Evolutionary conservation across 805 yeast species (phyloP).

Genomic region (Grigorovia yakushimaensis): DNA sequence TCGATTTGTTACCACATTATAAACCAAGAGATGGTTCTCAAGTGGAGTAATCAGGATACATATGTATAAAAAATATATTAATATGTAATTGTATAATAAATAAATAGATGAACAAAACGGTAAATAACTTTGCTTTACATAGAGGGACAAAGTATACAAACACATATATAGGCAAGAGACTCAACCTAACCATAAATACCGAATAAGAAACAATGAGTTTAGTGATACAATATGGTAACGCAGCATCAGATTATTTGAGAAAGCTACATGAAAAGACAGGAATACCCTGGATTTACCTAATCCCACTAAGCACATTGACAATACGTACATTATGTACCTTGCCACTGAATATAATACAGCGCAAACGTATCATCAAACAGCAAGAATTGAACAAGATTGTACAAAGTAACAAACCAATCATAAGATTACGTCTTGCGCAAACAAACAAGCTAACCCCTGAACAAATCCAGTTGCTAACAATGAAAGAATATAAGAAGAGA

Average conservation of each 20-base stretch:
- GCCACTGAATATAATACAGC: conserved; percentile 68
- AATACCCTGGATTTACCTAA: conserved; percentile 74
- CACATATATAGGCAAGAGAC: too few species aligned
- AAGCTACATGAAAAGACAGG: conserved; percentile 44
- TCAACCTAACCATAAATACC: too few species aligned
- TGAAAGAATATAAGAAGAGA: conserved; percentile 69
- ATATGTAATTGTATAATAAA: neutral
- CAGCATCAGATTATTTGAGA: conserved; percentile 19
- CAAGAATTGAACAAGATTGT: conserved; percentile 61
- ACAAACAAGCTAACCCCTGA: conserved; percentile 47
- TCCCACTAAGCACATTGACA: conserved; percentile 63
- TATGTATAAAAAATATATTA: neutral
- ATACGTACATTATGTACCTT: conserved; percentile 59
- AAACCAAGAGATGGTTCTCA: conserved; percentile 94
- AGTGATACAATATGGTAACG: conserved; percentile 9
- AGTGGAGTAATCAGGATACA: conserved; percentile 34
- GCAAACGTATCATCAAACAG: conserved; percentile 62
- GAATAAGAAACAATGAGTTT: neutral
- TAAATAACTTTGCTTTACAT: too few species aligned
- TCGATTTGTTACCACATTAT: conserved; percentile 64
- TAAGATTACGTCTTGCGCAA: conserved; percentile 41
- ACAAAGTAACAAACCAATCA: conserved; percentile 65
- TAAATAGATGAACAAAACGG: neutral
- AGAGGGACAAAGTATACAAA: too few species aligned
- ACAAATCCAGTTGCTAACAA: conserved; percentile 62